A percentile compares a stretch with the other conserved stretches of the same genome.
phyloP scores from a whole-genome alignment of 331 rosid genomes.

The Quercus phellos region DNA sequence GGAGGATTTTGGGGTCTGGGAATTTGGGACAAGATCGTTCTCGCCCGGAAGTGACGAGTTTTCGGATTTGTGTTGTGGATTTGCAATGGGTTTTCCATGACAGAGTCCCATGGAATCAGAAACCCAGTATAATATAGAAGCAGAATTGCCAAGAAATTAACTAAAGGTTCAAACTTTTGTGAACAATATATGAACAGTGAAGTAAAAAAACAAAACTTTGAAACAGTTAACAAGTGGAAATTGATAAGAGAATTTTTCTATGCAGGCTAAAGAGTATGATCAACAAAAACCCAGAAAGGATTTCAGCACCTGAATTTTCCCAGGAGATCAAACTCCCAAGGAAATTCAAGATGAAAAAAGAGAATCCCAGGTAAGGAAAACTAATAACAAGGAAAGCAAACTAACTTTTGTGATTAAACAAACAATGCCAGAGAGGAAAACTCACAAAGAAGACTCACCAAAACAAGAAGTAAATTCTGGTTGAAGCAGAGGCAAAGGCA shows the following conservation, averaged over 20 bases:
- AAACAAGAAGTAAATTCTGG: constrained; percentile 33
- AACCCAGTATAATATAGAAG: constrained; percentile 15
- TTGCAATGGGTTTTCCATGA: constrained; percentile 79
- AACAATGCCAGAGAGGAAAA: constrained; percentile 31
- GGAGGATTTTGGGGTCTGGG: constrained; percentile 34
- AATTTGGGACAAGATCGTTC: constrained; percentile 33
- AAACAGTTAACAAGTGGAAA: constrained; percentile 3
- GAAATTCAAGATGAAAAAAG: constrained; percentile 7
- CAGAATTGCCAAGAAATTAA: constrained; percentile 7
- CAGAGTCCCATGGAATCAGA: constrained; percentile 80
- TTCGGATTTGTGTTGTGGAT: constrained; percentile 30
- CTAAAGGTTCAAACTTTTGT: background rate
- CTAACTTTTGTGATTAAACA: constrained; percentile 25
- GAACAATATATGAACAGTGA: constrained; percentile 9
- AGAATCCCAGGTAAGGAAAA: constrained; percentile 19
- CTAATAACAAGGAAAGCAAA: constrained; percentile 27
- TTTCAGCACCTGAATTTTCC: constrained; percentile 17
- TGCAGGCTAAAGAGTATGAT: constrained; percentile 2
- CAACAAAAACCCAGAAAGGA: constrained; percentile 15
- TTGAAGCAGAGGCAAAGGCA: constrained; percentile 1
- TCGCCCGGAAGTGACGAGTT: constrained; percentile 30
- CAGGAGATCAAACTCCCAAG: constrained; percentile 13
- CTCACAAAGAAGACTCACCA: constrained; percentile 14
- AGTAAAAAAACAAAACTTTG: background rate
- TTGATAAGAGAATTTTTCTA: background rate